phyloP scores from a whole-genome alignment of 495 filamentous ascomycete genomes.

The Neurospora sp. region DNA sequence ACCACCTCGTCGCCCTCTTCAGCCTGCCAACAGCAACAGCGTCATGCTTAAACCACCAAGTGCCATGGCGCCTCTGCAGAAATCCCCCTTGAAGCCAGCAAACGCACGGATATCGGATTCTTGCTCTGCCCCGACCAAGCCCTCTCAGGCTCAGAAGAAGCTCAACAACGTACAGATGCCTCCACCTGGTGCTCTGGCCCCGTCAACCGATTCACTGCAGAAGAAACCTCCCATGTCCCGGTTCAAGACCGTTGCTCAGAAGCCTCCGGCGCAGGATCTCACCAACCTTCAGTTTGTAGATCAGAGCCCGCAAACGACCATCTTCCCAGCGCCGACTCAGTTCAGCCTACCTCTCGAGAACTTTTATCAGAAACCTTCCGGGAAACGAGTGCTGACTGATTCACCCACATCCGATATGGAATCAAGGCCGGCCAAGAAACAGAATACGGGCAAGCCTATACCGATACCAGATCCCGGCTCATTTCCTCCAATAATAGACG shows the following conservation, averaged over 20 bases:
- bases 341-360: conserved; percentile 40
- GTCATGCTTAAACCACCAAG: conserved; percentile 47
- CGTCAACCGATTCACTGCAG: conserved; percentile 73
- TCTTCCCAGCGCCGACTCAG: conserved; percentile 39
- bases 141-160: conserved; percentile 33
- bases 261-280: conserved; percentile 51
- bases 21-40: conserved; percentile 36
- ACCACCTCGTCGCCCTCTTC: conserved; percentile 37
- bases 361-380: conserved; percentile 47
- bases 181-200: conserved; percentile 52
- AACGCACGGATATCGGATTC: conserved; percentile 26
- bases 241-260: conserved; percentile 51
- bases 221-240: conserved; percentile 61
- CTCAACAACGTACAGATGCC: conserved; percentile 58
- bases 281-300: conserved; percentile 42
- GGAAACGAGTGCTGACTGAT: conserved; percentile 63
- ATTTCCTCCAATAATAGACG: conserved; percentile 73
- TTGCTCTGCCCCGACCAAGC: conserved; percentile 34
- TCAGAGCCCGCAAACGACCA: conserved; percentile 51
- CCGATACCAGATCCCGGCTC: conserved; percentile 66
- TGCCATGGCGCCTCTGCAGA: conserved; percentile 27
- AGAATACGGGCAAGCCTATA: conserved; percentile 41
- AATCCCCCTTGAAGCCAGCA: conserved; percentile 46
- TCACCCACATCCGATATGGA: conserved; percentile 59
- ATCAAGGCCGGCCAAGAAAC: conserved; percentile 52